Evolutionary conservation across 805 yeast genomes (phyloP).

Genomic region (Novakomyces olei): DNA sequence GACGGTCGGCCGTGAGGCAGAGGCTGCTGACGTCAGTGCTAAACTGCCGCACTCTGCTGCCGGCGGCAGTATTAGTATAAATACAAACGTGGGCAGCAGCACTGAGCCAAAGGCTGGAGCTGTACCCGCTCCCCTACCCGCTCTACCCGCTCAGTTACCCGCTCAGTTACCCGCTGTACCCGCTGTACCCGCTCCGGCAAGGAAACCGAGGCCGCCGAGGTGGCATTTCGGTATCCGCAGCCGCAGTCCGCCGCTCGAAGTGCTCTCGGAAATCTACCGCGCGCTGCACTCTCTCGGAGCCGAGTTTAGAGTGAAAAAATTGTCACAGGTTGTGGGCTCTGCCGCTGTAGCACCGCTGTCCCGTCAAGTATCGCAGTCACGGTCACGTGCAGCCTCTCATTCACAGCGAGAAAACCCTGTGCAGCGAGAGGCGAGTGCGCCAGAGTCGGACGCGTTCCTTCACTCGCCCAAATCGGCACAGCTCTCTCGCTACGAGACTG

Average conservation of each 20-base stretch:
- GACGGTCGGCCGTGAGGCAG: no score
- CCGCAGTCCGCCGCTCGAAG: constrained; percentile 87
- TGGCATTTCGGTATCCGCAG: constrained; percentile 99
- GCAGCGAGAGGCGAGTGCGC: background rate
- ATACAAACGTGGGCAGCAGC: constrained; percentile 13
- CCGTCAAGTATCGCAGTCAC: background rate
- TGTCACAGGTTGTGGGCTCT: no score
- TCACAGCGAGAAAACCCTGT: no score
- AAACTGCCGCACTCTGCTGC: constrained; percentile 18
- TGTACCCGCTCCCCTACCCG: constrained; percentile 27
- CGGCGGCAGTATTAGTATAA: constrained; percentile 13
- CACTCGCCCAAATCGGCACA: no score
- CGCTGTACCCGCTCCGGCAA: constrained; percentile 26
- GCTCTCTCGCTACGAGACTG: background rate
- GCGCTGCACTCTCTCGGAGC: constrained; percentile 87
- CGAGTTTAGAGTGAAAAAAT: constrained; percentile 93
- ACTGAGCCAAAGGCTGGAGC: background rate
- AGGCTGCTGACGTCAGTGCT: no score
- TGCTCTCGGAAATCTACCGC: constrained; percentile 93
- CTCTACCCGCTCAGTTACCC: constrained; percentile 88
- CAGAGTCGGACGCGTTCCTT: no score
- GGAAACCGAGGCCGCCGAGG: constrained; percentile 32
- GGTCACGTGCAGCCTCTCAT: background rate
- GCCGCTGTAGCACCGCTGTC: no score
- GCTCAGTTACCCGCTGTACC: constrained; percentile 75